Evolutionary conservation across 208 protist genomes (phyloP).

Genomic region (Trypanosoma melophagium): DNA sequence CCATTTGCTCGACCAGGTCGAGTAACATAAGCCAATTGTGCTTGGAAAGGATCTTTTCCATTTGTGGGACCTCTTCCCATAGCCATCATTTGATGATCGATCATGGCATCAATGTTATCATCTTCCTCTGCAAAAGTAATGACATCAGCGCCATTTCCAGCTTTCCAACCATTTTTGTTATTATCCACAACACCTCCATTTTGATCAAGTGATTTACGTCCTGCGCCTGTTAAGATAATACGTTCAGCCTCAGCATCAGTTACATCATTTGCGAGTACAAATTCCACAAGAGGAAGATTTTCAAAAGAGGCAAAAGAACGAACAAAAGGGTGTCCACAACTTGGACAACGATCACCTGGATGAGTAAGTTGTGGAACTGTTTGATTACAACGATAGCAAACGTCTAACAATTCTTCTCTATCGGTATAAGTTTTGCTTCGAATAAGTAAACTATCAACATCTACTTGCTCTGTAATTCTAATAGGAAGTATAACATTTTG

Average conservation of each 20-base stretch:
- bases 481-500: slow-evolving; percentile 81
- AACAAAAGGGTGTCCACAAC: slow-evolving; percentile 93
- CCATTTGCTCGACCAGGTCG: slow-evolving; percentile 62
- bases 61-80: slow-evolving; percentile 69
- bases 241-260: slow-evolving; percentile 87
- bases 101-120: slow-evolving; percentile 88
- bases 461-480: slow-evolving; percentile 87
- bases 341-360: slow-evolving; percentile 83
- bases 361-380: slow-evolving; percentile 83
- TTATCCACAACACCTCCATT: slow-evolving; percentile 25
- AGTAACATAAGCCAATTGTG: slow-evolving; percentile 82
- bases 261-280: slow-evolving; percentile 83
- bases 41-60: slow-evolving; percentile 85
- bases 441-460: slow-evolving; percentile 87
- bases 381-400: slow-evolving; percentile 91
- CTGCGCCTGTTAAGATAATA: slow-evolving; percentile 71
- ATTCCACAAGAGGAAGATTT: slow-evolving; percentile 94
- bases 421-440: slow-evolving; percentile 87
- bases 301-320: slow-evolving; percentile 92
- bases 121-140: slow-evolving; percentile 78
- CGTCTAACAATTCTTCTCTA: slow-evolving; percentile 88
- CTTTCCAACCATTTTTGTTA: slow-evolving; percentile 57
- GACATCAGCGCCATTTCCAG: slow-evolving; percentile 71
- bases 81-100: slow-evolving; percentile 78
- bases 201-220: slow-evolving; percentile 30